These are phyloP conservation scores for Daedaleopsis sinensis DNA, from an alignment of 768 basidiomycete species.

Conservation along the genomic window DNA sequence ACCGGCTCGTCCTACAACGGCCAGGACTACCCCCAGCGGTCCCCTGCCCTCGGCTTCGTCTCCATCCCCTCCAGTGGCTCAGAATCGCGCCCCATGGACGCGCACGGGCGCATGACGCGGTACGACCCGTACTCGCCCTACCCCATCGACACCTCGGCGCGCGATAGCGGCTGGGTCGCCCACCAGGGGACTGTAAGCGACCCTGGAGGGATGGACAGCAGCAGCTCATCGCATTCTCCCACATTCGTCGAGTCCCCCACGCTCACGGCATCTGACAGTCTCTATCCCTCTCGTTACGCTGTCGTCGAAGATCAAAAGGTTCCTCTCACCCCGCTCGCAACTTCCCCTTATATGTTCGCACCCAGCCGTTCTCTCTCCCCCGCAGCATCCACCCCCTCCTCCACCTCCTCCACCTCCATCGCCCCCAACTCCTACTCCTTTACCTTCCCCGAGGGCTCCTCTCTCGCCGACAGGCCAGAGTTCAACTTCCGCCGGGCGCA, in stretches of 20 bases:
- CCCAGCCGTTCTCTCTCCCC: constrained; percentile 76
- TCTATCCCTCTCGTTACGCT: constrained; percentile 47
- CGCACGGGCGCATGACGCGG: constrained; percentile 43
- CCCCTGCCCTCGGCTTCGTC: constrained; percentile 46
- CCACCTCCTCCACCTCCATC: constrained; percentile 53
- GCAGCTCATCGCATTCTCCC: constrained; percentile 54
- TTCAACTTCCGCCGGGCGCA: constrained; percentile 67
- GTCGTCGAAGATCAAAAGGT: constrained; percentile 60
- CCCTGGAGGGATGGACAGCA: constrained; percentile 42
- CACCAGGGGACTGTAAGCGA: constrained; percentile 43
- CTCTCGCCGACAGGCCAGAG: constrained; percentile 59
- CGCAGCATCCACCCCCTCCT: constrained; percentile 61
- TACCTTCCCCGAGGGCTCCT: constrained; percentile 56
- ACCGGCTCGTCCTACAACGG: constrained; percentile 48
- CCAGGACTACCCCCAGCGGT: constrained; percentile 47
- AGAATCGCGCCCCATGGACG: constrained; percentile 32
- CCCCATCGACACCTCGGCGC: constrained; percentile 37
- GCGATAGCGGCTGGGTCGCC: constrained; percentile 34
- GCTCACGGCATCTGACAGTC: constrained; percentile 49
- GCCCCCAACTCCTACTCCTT: constrained; percentile 72
- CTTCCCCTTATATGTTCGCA: constrained; percentile 58
- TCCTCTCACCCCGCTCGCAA: constrained; percentile 51
- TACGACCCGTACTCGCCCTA: constrained; percentile 53
- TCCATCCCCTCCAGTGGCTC: constrained; percentile 31
- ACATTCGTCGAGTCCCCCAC: constrained; percentile 60